Base-by-base conservation (phyloP, 2,329 filamentous ascomycete genomes). In the Chrysoporthe puriensis region DNA sequence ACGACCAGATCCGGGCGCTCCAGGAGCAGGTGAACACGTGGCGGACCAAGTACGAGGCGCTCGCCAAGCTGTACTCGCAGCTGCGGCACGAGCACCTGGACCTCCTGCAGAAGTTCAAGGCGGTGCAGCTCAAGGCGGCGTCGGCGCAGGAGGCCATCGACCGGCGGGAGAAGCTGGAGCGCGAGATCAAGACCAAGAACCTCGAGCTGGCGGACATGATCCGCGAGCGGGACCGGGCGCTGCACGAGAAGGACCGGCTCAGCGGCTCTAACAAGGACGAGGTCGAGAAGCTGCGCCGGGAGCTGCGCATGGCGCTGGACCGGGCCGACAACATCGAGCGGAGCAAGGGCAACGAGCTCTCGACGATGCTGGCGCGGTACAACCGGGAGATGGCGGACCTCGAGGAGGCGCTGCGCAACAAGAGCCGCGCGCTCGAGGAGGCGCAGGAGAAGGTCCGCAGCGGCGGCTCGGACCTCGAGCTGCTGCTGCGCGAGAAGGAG, bases 141-240 rank as follows among this genome's bases (percentile, higher is more conserved):
- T 98, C 94, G 5, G 96, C 96, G 0, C 95, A 98, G 77, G 96
- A 99, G 81, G 96, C 96, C 1, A 97, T 98, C 71, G 96, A 98
- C 67, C 90, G 88, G 73, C 90, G 95, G 9, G 96, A 99, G 82
- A 97, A 96, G 83, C 86, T 99, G 63, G 94, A 98, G 82, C 91
- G 95, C 44, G 96, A 99, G 81, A 91, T 99, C 78, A 99, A 99
- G 87, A 97, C 95, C 42, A 99, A 99, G 87, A 99, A 99, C 77
- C 84, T 99, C n/a, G 96, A 99, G 79, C 82, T 99, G 70, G 96
- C 96, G 43, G 94, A 98, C 78, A 98, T 99, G 96, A 99, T 99
- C 72, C 89, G 96, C 56, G 96, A 99, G 82, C 88, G 96, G 73
- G 96, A 99, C 76, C 89, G 96, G 71, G 96, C 96, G 42, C 81